phyloP scores from a whole-genome alignment of 2,329 filamentous ascomycete genomes.

The Hansfordia pulvinata region DNA sequence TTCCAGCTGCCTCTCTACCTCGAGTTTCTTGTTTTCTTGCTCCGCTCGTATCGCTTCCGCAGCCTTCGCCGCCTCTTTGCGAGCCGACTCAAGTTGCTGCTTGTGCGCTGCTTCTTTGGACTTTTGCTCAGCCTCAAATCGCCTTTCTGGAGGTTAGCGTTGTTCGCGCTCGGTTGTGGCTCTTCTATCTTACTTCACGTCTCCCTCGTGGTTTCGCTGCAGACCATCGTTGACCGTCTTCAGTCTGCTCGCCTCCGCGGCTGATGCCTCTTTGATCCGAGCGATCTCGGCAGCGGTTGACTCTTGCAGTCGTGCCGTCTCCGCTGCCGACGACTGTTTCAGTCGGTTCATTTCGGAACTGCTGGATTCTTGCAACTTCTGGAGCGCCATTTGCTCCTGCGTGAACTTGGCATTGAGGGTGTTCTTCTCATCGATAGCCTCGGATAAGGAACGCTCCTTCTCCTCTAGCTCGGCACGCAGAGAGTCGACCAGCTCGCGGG shows the following conservation, averaged over 20 bases:
- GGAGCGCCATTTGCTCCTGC: slow-evolving; percentile 62
- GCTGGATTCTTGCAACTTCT: slow-evolving; percentile 46
- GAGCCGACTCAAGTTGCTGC: slow-evolving; percentile 10
- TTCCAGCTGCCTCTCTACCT: slow-evolving; percentile 25
- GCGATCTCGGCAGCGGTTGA: slow-evolving; percentile 17
- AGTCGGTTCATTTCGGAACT: slow-evolving; percentile 35
- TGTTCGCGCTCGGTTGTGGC: neutral
- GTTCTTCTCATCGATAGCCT: slow-evolving; percentile 28
- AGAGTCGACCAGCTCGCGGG: slow-evolving; percentile 83
- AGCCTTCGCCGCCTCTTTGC: slow-evolving; percentile 11
- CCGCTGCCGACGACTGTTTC: too few species aligned
- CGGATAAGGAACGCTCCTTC: slow-evolving; percentile 41
- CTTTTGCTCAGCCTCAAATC: slow-evolving; percentile 30
- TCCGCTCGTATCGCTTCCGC: slow-evolving; percentile 16
- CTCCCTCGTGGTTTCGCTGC: slow-evolving; percentile 55
- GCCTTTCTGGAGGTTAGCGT: slow-evolving; percentile 16
- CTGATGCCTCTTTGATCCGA: slow-evolving; percentile 19
- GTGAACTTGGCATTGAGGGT: slow-evolving; percentile 42
- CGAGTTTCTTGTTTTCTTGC: slow-evolving; percentile 22
- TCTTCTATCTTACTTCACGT: slow-evolving; percentile 34
- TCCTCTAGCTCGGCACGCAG: slow-evolving; percentile 66
- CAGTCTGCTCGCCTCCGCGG: slow-evolving; percentile 45
- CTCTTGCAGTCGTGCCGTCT: too few species aligned
- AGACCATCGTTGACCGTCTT: slow-evolving; percentile 58
- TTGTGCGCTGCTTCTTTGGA: slow-evolving; percentile 26